Evolutionary conservation across 352 stramenopile genomes (phyloP), one percentile per base, ranked within the genome.

Genomic region (Pythium brassicae): DNA sequence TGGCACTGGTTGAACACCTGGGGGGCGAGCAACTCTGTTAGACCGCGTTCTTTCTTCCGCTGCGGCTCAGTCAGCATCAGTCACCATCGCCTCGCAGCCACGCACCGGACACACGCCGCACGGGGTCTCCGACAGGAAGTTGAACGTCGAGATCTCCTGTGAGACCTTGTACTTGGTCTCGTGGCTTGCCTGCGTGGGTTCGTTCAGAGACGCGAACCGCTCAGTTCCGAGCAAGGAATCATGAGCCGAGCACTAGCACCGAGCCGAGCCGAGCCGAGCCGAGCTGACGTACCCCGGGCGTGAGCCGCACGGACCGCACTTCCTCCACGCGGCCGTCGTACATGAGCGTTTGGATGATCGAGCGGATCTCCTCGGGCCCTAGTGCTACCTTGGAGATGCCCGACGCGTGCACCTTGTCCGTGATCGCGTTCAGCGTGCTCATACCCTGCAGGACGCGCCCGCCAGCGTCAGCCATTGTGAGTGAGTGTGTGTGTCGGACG

Each of bases 311-410:
- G 20, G 83, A 76, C 40, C 82, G 84, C 48, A 96, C 86, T 89
- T 97, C 86, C 60, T 96, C 87, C 22, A 97, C 78, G 39, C 83
- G 86, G 35, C 84, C 84, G 50, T 97, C 90, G 73, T 97, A 97
- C 71, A 97, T 95, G 57, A 97, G 83, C 49, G 83, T 96, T 66
- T 95, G 90, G 55, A 97, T 91, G 60, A 97, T 96, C 46, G 83
- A 92, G 50, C 86, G 74, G 49, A 97, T 94, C 67, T 97, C 87
- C 35, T 97, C 90, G 3, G 78, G 79, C 5, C 89, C 86, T 14
- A 97, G 73, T 37, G 93, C 90, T 47, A 97, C 87, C 72, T 96
- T 95, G 55, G 78, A 92, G 61, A 94, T 95, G 20, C 86, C 86
- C n/a, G 83, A 94, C 12, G 85, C 83, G 53, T 95, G 86, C 56